Conservation (phyloP, 345 rosid genomes). For the Erucastrum elatum region DNA sequence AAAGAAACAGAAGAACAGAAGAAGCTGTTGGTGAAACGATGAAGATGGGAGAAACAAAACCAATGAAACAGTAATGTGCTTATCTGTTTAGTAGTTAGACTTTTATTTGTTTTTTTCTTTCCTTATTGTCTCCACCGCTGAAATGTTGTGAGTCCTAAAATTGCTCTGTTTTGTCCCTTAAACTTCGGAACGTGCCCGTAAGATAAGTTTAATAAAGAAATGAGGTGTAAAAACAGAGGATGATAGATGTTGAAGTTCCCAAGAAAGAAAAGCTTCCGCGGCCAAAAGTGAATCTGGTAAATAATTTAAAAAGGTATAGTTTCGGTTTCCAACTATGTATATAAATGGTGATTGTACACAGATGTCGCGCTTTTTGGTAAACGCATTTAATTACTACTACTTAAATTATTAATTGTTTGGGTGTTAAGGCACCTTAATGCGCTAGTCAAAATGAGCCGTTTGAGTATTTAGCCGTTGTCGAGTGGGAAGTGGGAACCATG, state of each 20-base stretch:
- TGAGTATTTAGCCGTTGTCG: conserved; percentile 30
- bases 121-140: conserved; percentile 14
- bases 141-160: conserved; percentile 26
- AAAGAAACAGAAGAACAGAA: conserved; percentile 8
- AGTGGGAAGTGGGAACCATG: conserved; percentile 39
- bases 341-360: background rate
- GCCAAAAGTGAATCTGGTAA: conserved; percentile 8
- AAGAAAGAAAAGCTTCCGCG: conserved; percentile 15
- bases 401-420: conserved; percentile 15
- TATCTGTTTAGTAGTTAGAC: conserved; percentile 13
- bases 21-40: conserved; percentile 30
- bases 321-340: background rate
- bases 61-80: conserved; percentile 35
- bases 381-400: background rate
- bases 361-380: background rate
- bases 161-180: conserved; percentile 37
- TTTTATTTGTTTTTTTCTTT: background rate
- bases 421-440: conserved; percentile 23
- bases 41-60: conserved; percentile 20
- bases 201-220: conserved; percentile 14
- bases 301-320: conserved; percentile 1
- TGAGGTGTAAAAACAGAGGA: conserved; percentile 24
- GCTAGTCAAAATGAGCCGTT: conserved; percentile 33
- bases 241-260: background rate
- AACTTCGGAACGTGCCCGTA: conserved; percentile 36